These are phyloP conservation scores for Jackrogersella minutella DNA, from an alignment of 495 filamentous ascomycete species.

Conservation along the genomic window DNA sequence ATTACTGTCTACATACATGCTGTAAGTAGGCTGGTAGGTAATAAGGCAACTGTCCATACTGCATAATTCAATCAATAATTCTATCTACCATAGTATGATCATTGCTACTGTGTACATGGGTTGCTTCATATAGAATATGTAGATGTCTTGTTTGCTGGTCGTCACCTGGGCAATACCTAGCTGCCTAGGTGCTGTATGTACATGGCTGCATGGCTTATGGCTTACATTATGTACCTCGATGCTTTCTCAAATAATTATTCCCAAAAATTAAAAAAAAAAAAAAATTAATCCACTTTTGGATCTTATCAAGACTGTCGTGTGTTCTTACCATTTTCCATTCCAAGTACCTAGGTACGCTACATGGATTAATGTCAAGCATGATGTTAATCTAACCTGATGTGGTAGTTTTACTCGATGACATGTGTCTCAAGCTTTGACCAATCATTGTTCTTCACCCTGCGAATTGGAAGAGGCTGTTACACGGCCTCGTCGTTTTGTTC, in stretches of 20 bases:
- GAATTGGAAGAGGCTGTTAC: slow-evolving; percentile 35
- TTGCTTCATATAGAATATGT: no score
- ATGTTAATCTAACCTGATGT: slow-evolving; percentile 22
- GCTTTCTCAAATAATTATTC: neutral
- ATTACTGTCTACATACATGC: no score
- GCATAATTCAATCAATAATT: no score
- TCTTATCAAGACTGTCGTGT: slow-evolving; percentile 12
- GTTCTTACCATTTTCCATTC: neutral
- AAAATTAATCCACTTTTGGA: slow-evolving; percentile 16
- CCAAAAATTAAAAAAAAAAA: slow-evolving; percentile 9
- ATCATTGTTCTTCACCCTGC: slow-evolving; percentile 16
- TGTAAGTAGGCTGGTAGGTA: no score
- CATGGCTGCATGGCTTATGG: no score
- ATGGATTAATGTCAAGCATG: neutral
- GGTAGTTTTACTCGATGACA: slow-evolving; percentile 27
- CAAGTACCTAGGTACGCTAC: neutral
- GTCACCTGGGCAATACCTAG: no score
- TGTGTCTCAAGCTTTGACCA: slow-evolving; percentile 33
- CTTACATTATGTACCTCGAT: neutral
- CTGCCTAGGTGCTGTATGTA: no score
- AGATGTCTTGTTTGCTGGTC: no score
- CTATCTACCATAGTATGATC: no score
- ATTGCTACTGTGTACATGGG: no score
- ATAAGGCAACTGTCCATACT: no score
- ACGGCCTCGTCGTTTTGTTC: slow-evolving; percentile 32